These are phyloP conservation scores for Discostella stelligera DNA, from an alignment of 352 stramenopile species.

Conservation along the genomic window DNA sequence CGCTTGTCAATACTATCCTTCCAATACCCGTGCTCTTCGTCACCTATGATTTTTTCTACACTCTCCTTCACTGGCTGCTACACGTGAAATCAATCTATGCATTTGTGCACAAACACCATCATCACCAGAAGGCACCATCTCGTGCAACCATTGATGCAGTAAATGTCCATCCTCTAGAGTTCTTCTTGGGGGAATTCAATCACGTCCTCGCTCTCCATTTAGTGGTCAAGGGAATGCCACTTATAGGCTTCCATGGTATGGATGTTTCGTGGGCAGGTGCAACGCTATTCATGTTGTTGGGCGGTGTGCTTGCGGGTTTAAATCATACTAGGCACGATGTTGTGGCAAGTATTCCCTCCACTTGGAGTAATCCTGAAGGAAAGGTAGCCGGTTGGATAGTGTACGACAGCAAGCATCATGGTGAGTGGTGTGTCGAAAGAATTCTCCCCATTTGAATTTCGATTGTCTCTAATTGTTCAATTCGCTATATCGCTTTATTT, in stretches of 20 bases:
- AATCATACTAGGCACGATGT: constrained; percentile 88
- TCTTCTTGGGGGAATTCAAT: constrained; percentile 87
- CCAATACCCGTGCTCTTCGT: constrained; percentile 82
- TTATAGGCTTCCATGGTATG: constrained; percentile 39
- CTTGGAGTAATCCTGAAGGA: neutral
- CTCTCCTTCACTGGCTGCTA: constrained; percentile 84
- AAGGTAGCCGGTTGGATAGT: constrained; percentile 38
- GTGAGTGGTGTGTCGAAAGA: neutral
- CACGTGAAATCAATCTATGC: constrained; percentile 84
- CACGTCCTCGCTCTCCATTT: constrained; percentile 80
- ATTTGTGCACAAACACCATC: constrained; percentile 88
- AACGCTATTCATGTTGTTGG: constrained; percentile 79
- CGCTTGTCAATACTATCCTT: constrained; percentile 67
- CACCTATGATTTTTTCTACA: constrained; percentile 88
- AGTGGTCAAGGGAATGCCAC: constrained; percentile 40
- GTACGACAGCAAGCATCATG: constrained; percentile 85
- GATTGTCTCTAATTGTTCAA: constrained; percentile 1
- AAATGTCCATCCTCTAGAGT: constrained; percentile 89
- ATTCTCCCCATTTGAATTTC: neutral
- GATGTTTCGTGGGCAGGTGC: constrained; percentile 57
- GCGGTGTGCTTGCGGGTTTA: constrained; percentile 83
- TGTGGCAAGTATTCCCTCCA: constrained; percentile 27
- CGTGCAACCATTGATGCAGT: constrained; percentile 85
- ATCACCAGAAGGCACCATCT: constrained; percentile 85
- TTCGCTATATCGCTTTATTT: neutral